These are phyloP conservation scores for Fusarium setosum DNA, from an alignment of 2,329 filamentous ascomycete species.

Conservation along the genomic window DNA sequence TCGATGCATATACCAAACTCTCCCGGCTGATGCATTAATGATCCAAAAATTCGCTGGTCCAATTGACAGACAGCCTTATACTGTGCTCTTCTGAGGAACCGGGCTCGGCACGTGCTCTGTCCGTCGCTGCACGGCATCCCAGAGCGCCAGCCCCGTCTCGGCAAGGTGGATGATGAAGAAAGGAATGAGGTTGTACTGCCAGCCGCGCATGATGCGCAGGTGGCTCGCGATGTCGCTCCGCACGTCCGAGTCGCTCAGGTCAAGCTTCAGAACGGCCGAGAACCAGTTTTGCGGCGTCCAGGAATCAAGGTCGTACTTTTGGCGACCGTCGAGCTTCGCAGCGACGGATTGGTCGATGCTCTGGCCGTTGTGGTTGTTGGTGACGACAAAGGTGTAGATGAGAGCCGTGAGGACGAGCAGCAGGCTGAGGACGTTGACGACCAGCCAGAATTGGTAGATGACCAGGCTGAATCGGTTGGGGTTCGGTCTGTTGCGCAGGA, in stretches of 20 bases:
- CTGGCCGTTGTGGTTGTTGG: conserved; percentile 40
- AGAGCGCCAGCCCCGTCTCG: conserved; percentile 39
- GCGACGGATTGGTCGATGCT: conserved; percentile 28
- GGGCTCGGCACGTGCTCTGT: neutral
- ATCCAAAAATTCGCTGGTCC: neutral
- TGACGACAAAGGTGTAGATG: conserved; percentile 44
- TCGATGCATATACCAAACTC: neutral
- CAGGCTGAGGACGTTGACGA: conserved; percentile 35
- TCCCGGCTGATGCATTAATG: too few species aligned
- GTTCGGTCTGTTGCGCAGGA: conserved; percentile 27
- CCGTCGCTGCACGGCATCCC: conserved; percentile 32
- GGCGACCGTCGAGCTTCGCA: conserved; percentile 6
- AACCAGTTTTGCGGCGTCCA: conserved; percentile 47
- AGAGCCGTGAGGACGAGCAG: conserved; percentile 38
- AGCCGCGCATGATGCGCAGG: conserved; percentile 41
- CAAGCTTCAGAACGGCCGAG: conserved; percentile 37
- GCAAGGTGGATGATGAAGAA: conserved; percentile 42
- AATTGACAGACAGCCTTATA: neutral
- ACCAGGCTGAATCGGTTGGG: conserved; percentile 21
- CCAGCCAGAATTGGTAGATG: conserved; percentile 38
- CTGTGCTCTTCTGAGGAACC: conserved; percentile 4
- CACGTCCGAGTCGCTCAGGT: conserved; percentile 24
- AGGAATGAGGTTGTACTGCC: conserved; percentile 46
- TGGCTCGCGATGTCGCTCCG: conserved; percentile 35
- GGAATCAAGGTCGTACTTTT: conserved; percentile 35